Evolutionary conservation across 2,329 filamentous ascomycete genomes (phyloP), one percentile per base, ranked within the genome.

Genomic region (Diaporthe caulivora): DNA sequence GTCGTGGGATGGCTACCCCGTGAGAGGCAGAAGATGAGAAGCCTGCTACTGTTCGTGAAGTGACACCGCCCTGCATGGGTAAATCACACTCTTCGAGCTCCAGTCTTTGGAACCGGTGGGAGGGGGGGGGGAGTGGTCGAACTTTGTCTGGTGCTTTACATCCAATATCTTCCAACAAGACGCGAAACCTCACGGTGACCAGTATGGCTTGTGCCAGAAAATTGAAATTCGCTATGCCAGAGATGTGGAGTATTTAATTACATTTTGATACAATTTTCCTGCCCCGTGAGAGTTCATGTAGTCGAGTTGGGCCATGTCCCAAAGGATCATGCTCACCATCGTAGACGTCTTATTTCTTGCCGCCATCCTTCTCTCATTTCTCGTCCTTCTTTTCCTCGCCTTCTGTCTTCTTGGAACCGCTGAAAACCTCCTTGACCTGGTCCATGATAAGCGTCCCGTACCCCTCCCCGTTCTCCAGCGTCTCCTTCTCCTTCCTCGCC

Each of bases 381-480:
- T 76, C 75, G 57, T 77, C 77, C 54, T 76, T 76, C 15, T 74
- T 74, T 3, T 65, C 76, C 24, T 75, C 53, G 51, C 83, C 83
- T 51, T 79, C 82, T 76, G 81, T 72, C 69, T 77, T 76, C 70
- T 78, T 78, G 75, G 77, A 77, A 15, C 71, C 71, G 42, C 70
- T 77, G 78, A 80, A 89, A 17, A 89, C 89, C 75, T 91, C 89
- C n/a, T 81, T 81, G 71, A 91, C 82, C 80, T 91, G 89, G 11
- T 89, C 87, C 75, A 86, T 81, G 70, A 91, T 91, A 72, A 91
- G 83, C 47, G 87, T 88, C 75, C 86, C 86, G 78, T 89, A 85
- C 3, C 89, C 88, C 77, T 87, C 88, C 6, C 89, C 89, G 75
- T 89, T 86, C 68, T 87, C 84, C 51, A 91, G 79, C 72, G 87